These are phyloP conservation scores for Furcasterigmium furcatum DNA, from an alignment of 2,329 filamentous ascomycete species.

Conservation along the genomic window DNA sequence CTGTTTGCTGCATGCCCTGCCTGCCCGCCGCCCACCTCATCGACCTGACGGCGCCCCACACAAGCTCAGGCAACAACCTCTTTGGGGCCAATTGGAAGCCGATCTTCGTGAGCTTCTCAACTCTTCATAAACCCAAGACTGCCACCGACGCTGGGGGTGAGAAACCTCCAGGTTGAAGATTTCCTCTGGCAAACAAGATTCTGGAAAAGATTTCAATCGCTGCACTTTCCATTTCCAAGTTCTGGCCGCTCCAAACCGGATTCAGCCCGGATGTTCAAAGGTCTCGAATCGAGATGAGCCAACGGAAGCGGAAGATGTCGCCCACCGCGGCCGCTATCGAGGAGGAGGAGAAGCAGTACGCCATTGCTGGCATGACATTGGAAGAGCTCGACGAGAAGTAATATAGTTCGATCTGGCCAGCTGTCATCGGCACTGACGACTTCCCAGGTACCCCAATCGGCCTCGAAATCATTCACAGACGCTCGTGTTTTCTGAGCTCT, in stretches of 20 bases:
- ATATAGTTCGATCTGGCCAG: conserved; percentile 4
- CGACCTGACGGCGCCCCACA: too few relatives aligned
- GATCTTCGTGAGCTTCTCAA: too few relatives aligned
- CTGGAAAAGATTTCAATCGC: too few relatives aligned
- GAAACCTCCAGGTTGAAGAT: background rate
- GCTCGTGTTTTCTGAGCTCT: conserved; percentile 77
- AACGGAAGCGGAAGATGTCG: conserved; percentile 18
- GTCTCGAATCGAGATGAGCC: too few relatives aligned
- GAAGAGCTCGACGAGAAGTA: conserved; percentile 44
- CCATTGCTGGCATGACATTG: conserved; percentile 28
- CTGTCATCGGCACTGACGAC: conserved; percentile 13
- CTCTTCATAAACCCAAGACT: too few relatives aligned
- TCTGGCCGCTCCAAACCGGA: background rate
- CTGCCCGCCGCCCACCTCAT: too few relatives aligned
- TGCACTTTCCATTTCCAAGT: too few relatives aligned
- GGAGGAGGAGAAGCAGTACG: conserved; percentile 53
- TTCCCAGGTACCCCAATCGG: conserved; percentile 75
- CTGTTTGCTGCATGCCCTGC: too few relatives aligned
- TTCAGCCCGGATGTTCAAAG: too few relatives aligned
- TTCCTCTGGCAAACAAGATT: too few relatives aligned
- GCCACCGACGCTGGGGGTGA: too few relatives aligned
- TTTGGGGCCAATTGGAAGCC: too few relatives aligned
- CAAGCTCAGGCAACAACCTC: conserved; percentile 1
- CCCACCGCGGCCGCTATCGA: conserved; percentile 37
- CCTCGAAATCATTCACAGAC: conserved; percentile 79